Conservation (phyloP, 768 basidiomycete species). For the Leccinum subgranulosum region DNA sequence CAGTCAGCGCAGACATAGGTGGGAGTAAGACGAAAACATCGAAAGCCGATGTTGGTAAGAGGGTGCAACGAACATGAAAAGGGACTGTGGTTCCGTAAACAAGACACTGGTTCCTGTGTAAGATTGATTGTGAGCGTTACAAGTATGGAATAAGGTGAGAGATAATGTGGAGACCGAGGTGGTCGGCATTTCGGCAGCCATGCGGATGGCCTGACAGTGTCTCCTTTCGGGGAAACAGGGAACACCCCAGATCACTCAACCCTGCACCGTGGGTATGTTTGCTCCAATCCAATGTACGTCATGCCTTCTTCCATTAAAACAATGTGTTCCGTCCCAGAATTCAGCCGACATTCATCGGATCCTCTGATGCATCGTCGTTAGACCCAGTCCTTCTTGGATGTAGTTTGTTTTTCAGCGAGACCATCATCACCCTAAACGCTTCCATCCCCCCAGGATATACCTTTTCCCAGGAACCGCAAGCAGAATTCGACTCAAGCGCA, state of each 20-base stretch:
- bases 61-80: constrained; percentile 20
- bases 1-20: constrained; percentile 25
- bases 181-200: constrained; percentile 34
- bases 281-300: constrained; percentile 22
- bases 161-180: constrained; percentile 31
- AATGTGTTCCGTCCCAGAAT: constrained; percentile 16
- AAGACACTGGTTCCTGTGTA: constrained; percentile 29
- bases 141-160: constrained; percentile 30
- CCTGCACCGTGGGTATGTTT: constrained; percentile 20
- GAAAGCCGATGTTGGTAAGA: constrained; percentile 7
- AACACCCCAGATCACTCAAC: constrained; percentile 28
- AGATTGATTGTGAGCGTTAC: constrained; percentile 29
- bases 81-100: constrained; percentile 28
- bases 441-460: constrained; percentile 34
- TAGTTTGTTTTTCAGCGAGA: constrained; percentile 28
- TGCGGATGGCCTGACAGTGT: constrained; percentile 1
- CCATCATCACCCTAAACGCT: constrained; percentile 33
- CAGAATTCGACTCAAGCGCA: constrained; percentile 58
- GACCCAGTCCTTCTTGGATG: constrained; percentile 19
- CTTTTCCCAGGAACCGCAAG: constrained; percentile 32
- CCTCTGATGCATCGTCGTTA: constrained; percentile 22
- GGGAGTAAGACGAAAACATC: constrained; percentile 13
- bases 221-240: constrained; percentile 6
- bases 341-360: constrained; percentile 33
- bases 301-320: constrained; percentile 22